phyloP scores from a whole-genome alignment of 768 basidiomycete genomes.

The Nevesoporus exiguus region DNA sequence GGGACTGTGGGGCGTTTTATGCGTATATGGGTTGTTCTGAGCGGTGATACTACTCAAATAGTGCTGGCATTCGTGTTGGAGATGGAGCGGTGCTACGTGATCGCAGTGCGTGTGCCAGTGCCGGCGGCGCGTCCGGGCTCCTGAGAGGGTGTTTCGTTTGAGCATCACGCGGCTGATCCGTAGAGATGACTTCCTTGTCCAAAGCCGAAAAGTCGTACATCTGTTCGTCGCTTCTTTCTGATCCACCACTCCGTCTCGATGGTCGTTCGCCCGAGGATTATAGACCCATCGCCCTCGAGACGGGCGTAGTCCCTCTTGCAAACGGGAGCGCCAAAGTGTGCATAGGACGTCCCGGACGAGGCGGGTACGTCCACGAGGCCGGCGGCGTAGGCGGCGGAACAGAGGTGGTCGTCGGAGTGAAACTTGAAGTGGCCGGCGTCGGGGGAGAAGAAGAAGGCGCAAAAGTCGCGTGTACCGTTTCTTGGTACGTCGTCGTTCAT shows the following conservation, averaged over 20 bases:
- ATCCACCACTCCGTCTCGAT: conserved; percentile 68
- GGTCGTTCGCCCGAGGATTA: conserved; percentile 68
- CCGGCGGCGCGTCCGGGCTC: too few species aligned
- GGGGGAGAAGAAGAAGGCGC: conserved; percentile 53
- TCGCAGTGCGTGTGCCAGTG: too few species aligned
- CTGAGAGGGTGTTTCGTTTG: too few species aligned
- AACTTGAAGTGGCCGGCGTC: conserved; percentile 67
- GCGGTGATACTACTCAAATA: too few species aligned
- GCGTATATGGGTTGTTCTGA: conserved; percentile 7
- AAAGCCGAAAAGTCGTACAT: conserved; percentile 82
- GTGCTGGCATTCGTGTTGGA: too few species aligned
- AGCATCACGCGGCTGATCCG: too few species aligned
- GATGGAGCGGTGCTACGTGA: too few species aligned
- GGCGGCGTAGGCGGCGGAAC: conserved; percentile 75
- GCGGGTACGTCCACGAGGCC: conserved; percentile 73
- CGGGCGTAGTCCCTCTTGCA: conserved; percentile 73
- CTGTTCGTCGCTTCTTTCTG: conserved; percentile 55
- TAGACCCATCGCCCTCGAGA: conserved; percentile 68
- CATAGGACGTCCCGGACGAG: conserved; percentile 64
- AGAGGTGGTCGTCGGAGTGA: conserved; percentile 73
- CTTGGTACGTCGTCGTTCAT: conserved; percentile 56
- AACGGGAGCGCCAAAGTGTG: conserved; percentile 79
- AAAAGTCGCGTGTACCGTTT: conserved; percentile 62
- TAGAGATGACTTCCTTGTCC: conserved; percentile 41
- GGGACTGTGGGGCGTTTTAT: conserved; percentile 11